Percentiles rank a stretch among this genome's conserved stretches.
phyloP scores from a whole-genome alignment of 192 early-diverging fungal species.

The Linnemannia exigua region DNA sequence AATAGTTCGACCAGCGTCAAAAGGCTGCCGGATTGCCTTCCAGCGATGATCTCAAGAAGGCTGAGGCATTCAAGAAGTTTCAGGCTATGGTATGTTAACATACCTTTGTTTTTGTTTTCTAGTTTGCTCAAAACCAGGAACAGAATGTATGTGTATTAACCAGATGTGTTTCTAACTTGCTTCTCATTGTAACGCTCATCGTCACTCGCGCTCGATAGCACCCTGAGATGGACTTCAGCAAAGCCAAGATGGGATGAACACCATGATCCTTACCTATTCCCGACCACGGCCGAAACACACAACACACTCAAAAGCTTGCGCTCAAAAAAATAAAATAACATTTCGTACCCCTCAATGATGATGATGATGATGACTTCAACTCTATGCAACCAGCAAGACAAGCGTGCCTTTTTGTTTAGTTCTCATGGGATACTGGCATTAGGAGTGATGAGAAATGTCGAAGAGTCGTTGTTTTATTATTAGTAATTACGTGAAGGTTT shows the following conservation, averaged over 20 bases:
- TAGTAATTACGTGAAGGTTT: not conserved
- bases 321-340: too few relatives aligned
- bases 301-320: too few relatives aligned
- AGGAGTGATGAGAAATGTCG: not conserved
- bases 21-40: constrained; percentile 83
- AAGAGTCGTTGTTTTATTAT: constrained; percentile 4
- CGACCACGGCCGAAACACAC: too few relatives aligned
- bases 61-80: constrained; percentile 84
- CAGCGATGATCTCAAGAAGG: constrained; percentile 85
- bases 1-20: constrained; percentile 90
- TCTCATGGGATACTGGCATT: too few relatives aligned
- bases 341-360: too few relatives aligned
- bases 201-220: constrained; percentile 40
- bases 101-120: not conserved
- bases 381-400: too few relatives aligned
- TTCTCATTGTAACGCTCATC: not conserved
- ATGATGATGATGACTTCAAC: too few relatives aligned
- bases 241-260: constrained; percentile 45
- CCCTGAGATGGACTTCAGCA: constrained; percentile 75
- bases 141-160: not conserved
- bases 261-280: too few relatives aligned
- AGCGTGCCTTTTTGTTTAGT: too few relatives aligned
- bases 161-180: not conserved
- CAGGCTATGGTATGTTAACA: constrained; percentile 58
- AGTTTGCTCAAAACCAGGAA: not conserved